Conservation (phyloP, 805 yeast genomes). For the Candida manassasensis region DNA sequence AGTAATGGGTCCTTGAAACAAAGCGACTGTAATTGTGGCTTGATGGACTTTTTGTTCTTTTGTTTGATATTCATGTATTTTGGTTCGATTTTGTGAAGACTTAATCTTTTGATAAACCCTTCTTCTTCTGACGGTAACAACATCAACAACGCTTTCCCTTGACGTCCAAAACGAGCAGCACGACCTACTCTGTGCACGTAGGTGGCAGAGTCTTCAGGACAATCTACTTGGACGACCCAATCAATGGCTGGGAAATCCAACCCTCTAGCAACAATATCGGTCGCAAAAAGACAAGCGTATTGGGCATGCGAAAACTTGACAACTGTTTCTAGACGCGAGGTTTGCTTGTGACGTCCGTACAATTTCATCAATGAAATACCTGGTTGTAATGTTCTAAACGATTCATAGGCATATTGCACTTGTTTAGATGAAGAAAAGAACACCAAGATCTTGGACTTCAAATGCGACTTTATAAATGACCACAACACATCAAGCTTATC, state of each 20-base stretch:
- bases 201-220: conserved; percentile 87
- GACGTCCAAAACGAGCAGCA: conserved; percentile 80
- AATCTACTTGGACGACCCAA: conserved; percentile 91
- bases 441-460: conserved; percentile 74
- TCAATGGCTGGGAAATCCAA: conserved; percentile 89
- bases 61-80: conserved; percentile 70
- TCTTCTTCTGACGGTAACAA: conserved; percentile 80
- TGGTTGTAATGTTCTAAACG: conserved; percentile 83
- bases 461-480: conserved; percentile 81
- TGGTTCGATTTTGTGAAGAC: conserved; percentile 61
- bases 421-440: conserved; percentile 86
- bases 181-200: conserved; percentile 91
- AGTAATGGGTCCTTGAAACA: conserved; percentile 89
- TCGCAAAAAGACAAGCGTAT: conserved; percentile 78
- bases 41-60: conserved; percentile 67
- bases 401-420: conserved; percentile 84
- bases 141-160: conserved; percentile 79
- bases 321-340: conserved; percentile 81
- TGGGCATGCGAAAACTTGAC: conserved; percentile 72
- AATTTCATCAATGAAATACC: conserved; percentile 83
- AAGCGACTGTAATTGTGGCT: conserved; percentile 79
- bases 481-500: conserved; percentile 84
- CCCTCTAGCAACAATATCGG: conserved; percentile 91
- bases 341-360: conserved; percentile 87
- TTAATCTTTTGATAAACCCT: conserved; percentile 62